Base-by-base conservation (phyloP, 495 filamentous ascomycete species). In the Xylaria cubensis region DNA sequence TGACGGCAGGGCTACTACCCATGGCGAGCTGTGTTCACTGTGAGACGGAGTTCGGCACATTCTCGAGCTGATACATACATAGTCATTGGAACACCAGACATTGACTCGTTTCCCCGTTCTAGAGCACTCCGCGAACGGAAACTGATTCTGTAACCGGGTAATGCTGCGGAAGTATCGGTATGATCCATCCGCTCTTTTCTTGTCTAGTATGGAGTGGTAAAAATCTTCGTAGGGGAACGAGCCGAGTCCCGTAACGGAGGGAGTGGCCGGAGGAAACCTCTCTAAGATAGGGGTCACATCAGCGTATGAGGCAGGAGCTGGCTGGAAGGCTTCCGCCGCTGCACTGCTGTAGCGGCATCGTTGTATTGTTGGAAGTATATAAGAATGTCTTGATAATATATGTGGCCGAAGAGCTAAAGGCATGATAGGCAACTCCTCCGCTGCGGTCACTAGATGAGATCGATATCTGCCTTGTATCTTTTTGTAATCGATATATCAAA, bases 131-230 rank as follows among this genome's bases (percentile, higher is more conserved):
- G 93, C 93, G 24, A 89, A 90, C 34, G 93, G 93, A 77, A 95
- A 95, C 71, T 95, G 90, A 79, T 93, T 87, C 51, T 93, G 93
- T 46, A 95, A 84, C 41, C 93, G 91, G 77, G 95, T 95, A 88
- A 95, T 95, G 84, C 95, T 95, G 84, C 95, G 95, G 87, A 95
- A 95, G 84, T 95, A 95, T 76, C 93, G 91, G 81, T 95, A 95
- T 24, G 91, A 93, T 81, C 94, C 94, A 84, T 95, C 93, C 83
- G 93, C 90, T 86, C 93, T 93, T 80, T 95, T 95, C 88, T 94
- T 94, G 74, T 93, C 90, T 69, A 95, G 78, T 75, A 95, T 92
- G 41, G 80, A 82, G 44, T 88, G 77, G 80, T 95, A 95, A 83
- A 94, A 95, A 24, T 78, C 88, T 74, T 94, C 89, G 74, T 95